Conservation (phyloP, 2,329 filamentous ascomycete genomes). For the Polychaeton citri region DNA sequence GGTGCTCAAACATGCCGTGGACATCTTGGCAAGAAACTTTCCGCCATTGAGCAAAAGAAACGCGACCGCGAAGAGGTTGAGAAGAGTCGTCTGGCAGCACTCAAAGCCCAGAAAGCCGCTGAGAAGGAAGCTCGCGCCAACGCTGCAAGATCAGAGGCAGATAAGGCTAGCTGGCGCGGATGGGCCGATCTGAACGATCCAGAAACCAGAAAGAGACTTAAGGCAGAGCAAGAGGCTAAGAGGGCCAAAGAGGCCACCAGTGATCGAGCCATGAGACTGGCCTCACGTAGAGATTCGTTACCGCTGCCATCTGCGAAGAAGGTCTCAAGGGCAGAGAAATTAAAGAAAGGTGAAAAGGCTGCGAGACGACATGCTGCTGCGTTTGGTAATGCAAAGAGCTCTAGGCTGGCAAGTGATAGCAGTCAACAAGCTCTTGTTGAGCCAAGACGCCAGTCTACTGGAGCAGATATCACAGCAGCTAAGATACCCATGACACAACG, state of each 20-base stretch:
- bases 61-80: conserved; percentile 14
- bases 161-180: not conserved
- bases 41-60: conserved; percentile 17
- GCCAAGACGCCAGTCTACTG: not conserved
- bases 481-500: not conserved
- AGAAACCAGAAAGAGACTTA: not conserved
- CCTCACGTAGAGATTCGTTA: not conserved
- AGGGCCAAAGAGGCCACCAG: not conserved
- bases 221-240: not conserved
- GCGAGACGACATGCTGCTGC: not conserved
- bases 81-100: conserved; percentile 11
- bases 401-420: not conserved
- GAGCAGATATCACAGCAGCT: not conserved
- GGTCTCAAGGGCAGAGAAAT: not conserved
- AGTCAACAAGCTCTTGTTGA: not conserved
- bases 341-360: not conserved
- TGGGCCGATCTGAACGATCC: not conserved
- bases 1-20: conserved; percentile 48
- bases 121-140: conserved; percentile 1
- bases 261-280: not conserved
- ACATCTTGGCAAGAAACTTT: conserved; percentile 31
- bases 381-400: not conserved
- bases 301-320: not conserved
- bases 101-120: conserved; percentile 13
- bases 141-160: not conserved